phyloP scores from a whole-genome alignment of 495 filamentous ascomycete species.

The Aspergillus heteromorphus region DNA sequence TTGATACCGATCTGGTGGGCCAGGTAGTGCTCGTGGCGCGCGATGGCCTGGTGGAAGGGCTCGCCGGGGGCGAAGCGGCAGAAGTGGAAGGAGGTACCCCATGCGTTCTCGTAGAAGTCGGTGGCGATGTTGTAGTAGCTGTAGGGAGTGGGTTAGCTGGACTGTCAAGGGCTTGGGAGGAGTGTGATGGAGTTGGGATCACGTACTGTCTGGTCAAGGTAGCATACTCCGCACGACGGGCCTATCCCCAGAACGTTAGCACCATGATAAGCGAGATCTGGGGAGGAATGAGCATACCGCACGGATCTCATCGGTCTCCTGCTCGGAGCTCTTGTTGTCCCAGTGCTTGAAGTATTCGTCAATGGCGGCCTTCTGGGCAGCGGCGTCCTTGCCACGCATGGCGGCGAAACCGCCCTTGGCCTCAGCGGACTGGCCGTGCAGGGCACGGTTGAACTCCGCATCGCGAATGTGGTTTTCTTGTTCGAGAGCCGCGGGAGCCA shows the following conservation, averaged over 20 bases:
- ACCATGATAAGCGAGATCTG: slow-evolving; percentile 5
- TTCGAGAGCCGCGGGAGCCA: slow-evolving; percentile 73
- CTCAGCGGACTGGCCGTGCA: slow-evolving; percentile 81
- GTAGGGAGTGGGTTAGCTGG: slow-evolving; percentile 17
- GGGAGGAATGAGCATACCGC: slow-evolving; percentile 48
- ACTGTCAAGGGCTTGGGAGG: too few species aligned
- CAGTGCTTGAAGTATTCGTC: slow-evolving; percentile 99
- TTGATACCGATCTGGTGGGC: slow-evolving; percentile 83
- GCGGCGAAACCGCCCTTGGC: slow-evolving; percentile 69
- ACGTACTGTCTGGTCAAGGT: slow-evolving; percentile 88
- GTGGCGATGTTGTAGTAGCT: slow-evolving; percentile 99
- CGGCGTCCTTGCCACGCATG: slow-evolving; percentile 77
- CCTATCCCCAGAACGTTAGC: slow-evolving; percentile 35
- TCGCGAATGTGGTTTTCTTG: slow-evolving; percentile 81
- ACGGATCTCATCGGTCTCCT: slow-evolving; percentile 76
- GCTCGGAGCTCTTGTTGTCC: slow-evolving; percentile 79
- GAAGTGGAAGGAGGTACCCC: slow-evolving; percentile 95
- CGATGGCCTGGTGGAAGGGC: slow-evolving; percentile 86
- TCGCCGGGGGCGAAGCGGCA: slow-evolving; percentile 91
- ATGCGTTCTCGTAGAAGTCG: slow-evolving; percentile 96
- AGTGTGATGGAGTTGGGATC: not conserved
- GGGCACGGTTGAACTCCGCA: slow-evolving; percentile 85
- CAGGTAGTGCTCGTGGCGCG: slow-evolving; percentile 97
- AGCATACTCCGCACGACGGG: slow-evolving; percentile 85
- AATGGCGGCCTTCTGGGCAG: slow-evolving; percentile 80